Conservation (phyloP, 73 alveolate species). For the Uronychia setigera region DNA sequence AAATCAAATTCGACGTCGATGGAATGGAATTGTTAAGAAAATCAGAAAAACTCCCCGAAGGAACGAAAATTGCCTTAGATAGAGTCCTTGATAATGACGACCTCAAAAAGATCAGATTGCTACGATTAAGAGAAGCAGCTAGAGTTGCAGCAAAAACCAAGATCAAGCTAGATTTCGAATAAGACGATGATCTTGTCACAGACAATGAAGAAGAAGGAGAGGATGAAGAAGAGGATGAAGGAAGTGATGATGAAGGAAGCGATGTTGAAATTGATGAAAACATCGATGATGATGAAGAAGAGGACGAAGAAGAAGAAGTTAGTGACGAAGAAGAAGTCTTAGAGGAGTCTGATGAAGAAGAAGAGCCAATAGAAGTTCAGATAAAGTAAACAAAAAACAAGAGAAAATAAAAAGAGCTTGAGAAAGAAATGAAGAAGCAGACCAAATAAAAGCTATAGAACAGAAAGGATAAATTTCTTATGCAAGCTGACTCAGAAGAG, state of each 20-base stretch:
- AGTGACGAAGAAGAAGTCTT: constrained; percentile 42
- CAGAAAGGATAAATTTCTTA: not conserved
- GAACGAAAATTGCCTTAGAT: constrained; percentile 71
- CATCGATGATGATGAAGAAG: constrained; percentile 56
- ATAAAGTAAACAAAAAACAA: constrained; percentile 39
- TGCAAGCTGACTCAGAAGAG: constrained; percentile 33
- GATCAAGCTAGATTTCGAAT: constrained; percentile 36
- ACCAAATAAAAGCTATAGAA: constrained; percentile 12
- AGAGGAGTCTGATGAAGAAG: constrained; percentile 57
- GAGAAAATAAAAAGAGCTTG: constrained; percentile 58
- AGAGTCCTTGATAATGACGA: constrained; percentile 75
- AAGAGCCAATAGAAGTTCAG: too few species aligned
- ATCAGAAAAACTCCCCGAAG: constrained; percentile 73
- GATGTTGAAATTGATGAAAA: constrained; percentile 79
- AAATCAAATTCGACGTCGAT: constrained; percentile 49
- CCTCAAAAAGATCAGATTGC: constrained; percentile 81
- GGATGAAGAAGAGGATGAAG: constrained; percentile 60
- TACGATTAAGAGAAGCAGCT: constrained; percentile 59
- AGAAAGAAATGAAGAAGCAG: constrained; percentile 64
- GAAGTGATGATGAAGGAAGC: constrained; percentile 70
- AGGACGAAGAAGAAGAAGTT: constrained; percentile 65
- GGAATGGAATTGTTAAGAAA: constrained; percentile 82
- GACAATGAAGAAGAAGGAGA: constrained; percentile 68
- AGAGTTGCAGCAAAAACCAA: constrained; percentile 36
- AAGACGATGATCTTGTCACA: constrained; percentile 58